Evolutionary conservation across 2,329 filamentous ascomycete genomes (phyloP), one percentile per base, ranked within the genome.

Genomic region (Cercospora canescens): DNA sequence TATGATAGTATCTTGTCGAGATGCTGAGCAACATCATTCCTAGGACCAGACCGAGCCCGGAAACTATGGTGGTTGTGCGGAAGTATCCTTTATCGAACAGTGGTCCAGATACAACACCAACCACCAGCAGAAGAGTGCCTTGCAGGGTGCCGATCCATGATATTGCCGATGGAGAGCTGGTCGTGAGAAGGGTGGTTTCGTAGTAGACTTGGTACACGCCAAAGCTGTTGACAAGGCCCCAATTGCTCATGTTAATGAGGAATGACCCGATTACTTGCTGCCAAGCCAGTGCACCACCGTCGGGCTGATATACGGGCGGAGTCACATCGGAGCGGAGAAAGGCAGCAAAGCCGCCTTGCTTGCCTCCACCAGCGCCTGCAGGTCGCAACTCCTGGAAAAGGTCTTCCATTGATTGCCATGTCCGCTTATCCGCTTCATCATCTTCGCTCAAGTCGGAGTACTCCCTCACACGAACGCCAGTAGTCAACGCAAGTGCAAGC

Each of bases 11-110:
- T 21, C 73, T 59, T 0, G 71, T 73, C 52, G 76, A 77, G 8
- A 82, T 63, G 41, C 73, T 76, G 6, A 76, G 68, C 32, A 74
- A 60, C 30, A 74, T 32, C 18, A 73, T 71, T 7, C 73, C 75
- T 12, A 67, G 64, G n/a, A 77, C 56, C 1, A 82, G 80, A 69
- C 88, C 87, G 60, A 87, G 77, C 0, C 84, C 80, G 0, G 87
- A 86, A 2, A 84, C 76, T 5, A 76, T 79, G 1, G 77, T 67
- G 69, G 75, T 73, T 14, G 57, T 72, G 63, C 79, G 74, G 67
- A 81, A 81, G 62, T 80, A 81, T 1, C 80, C 80, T 11, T 76
- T 65, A 54, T 82, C 81, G 66, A 77, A 77, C 6, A 77, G 65
- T 4, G 75, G 75, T 6, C 76, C 76, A 24, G 72, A 68, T 0